Base-by-base conservation (phyloP, 305 asterid species). In the Plantago rigida region DNA sequence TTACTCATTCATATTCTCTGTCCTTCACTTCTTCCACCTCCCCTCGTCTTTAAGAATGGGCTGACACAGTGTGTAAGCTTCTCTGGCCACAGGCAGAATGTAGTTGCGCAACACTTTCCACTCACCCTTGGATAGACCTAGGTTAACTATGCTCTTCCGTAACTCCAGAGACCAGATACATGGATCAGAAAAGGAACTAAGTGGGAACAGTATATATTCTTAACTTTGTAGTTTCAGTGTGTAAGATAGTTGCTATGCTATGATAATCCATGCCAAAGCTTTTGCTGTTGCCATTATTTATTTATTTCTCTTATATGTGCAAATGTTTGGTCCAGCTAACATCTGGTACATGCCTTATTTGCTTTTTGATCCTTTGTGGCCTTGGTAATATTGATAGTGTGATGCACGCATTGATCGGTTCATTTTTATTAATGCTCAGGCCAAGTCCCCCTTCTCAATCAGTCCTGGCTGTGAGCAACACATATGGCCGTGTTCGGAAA, bases 361-460 rank as follows among this genome's bases (percentile, higher is more conserved):
- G 13, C 46, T 41, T 41, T 41, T 41, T 10, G 46, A 11, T 41
- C 46, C 13, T n/a, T 4, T 29, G 12, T 13, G 45, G 52, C 55
- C 34, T 66, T 60, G 59, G 67, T 12, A 41, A 69, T 63, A 45
- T 41, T 63, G 54, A 47, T 63, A 42, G 22, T 29, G 67, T 22
- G 26, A 22, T 22, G 26, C 26, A 22, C 26, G 60, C 73, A 62
- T 69, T 76, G 22, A 68, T 66, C 65, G 48, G 9, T 36, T 69
- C 63, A 17, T 64, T 56, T 72, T 58, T 58, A 29, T 63, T 46
- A 49, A 41, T 73, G 29, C 64, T 66, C 85, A 93, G 99, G 85
- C 95, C 99, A 71, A 89, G 75, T 77, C 97, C 99, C 70, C 99
- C 99, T 58, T 87, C 97, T 59, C 99, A 93, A 77, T 81, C 96